Percentiles rank a stretch among this genome's conserved stretches.
Conservation (phyloP, 2,329 filamentous ascomycete species). For the Alternaria hordeiaustralica region DNA sequence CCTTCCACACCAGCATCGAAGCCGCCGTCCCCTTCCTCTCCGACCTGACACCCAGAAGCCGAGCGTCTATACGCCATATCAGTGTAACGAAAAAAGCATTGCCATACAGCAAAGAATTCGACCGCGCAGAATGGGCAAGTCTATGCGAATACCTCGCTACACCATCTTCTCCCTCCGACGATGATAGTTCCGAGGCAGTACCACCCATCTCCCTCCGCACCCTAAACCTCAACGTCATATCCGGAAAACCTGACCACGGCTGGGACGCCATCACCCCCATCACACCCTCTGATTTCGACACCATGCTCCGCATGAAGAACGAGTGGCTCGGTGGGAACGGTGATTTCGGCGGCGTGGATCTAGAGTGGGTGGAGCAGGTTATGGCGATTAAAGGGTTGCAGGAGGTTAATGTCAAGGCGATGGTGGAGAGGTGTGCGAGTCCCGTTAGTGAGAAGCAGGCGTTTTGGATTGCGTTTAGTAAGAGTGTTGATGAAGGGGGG, state of each 20-base stretch:
- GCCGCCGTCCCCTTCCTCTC: slow-evolving; percentile 65
- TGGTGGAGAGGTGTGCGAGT: slow-evolving; percentile 62
- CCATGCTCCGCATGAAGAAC: slow-evolving; percentile 34
- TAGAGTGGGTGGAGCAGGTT: slow-evolving; percentile 66
- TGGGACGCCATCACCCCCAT: slow-evolving; percentile 57
- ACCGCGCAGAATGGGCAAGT: slow-evolving; percentile 62
- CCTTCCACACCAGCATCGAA: slow-evolving; percentile 67
- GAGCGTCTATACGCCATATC: slow-evolving; percentile 58
- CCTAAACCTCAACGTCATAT: slow-evolving; percentile 60
- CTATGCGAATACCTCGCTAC: slow-evolving; percentile 54
- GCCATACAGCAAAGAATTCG: slow-evolving; percentile 61
- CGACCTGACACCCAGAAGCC: slow-evolving; percentile 60
- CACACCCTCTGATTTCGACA: slow-evolving; percentile 25
- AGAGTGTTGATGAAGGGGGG: slow-evolving; percentile 61
- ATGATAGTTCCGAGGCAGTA: not conserved
- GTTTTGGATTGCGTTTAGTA: slow-evolving; percentile 66
- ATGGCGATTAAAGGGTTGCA: slow-evolving; percentile 58
- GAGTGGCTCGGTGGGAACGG: slow-evolving; percentile 29
- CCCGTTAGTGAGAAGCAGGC: slow-evolving; percentile 62
- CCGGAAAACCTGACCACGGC: slow-evolving; percentile 56
- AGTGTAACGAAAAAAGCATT: slow-evolving; percentile 63
- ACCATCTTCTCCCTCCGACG: not conserved
- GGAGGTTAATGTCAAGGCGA: slow-evolving; percentile 59
- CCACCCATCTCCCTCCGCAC: slow-evolving; percentile 20
- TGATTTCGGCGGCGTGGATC: slow-evolving; percentile 34